Evolutionary conservation across 2,329 filamentous ascomycete genomes (phyloP), one percentile per base, ranked within the genome.

Genomic region (Colletotrichum tropicicola): DNA sequence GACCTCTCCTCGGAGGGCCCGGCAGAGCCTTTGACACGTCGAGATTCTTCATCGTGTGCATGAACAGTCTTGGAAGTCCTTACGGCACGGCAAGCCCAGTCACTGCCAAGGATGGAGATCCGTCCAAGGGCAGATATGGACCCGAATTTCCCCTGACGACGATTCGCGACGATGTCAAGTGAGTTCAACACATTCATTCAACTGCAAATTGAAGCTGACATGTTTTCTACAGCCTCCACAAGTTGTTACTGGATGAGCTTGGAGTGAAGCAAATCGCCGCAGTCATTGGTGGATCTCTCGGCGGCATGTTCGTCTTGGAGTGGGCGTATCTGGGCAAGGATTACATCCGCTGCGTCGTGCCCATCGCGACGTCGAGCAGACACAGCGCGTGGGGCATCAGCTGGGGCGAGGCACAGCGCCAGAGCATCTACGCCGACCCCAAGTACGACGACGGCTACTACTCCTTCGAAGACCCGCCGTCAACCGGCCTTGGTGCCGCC

Each of bases 401-500:
- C 78, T 97, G 93, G 93, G 92, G 92, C 43, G 93, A 96, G 76
- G 92, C 92, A 4, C 93, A 97, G 77, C 86, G 93, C 54, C 92
- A 96, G 79, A 94, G 92, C 84, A 98, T 99, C 76, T 99, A 98
- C 80, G 94, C 93, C 39, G 96, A 99, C 75, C 96, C 96, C 30
- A 98, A 98, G 81, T 99, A 99, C 77, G 94, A 98, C 67, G 94
- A 98, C 73, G 96, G 96, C 45, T 98, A 98, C 80, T 99, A 98
- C 75, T 73, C 89, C 1, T 97, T 96, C 72, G 86, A 92, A 30
- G 93, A 98, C 71, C 94, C 94, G 32, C 96, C 96, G 0, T 83
- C 89, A 0, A 91, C 94, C 1, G 96, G 96, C 1, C 87, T 99
- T 2, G 94, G 94, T 12, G 96, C 96, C 7, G 96, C 96, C 25